Conservation (phyloP, 495 filamentous ascomycete species). For the Penicillium manginii region DNA sequence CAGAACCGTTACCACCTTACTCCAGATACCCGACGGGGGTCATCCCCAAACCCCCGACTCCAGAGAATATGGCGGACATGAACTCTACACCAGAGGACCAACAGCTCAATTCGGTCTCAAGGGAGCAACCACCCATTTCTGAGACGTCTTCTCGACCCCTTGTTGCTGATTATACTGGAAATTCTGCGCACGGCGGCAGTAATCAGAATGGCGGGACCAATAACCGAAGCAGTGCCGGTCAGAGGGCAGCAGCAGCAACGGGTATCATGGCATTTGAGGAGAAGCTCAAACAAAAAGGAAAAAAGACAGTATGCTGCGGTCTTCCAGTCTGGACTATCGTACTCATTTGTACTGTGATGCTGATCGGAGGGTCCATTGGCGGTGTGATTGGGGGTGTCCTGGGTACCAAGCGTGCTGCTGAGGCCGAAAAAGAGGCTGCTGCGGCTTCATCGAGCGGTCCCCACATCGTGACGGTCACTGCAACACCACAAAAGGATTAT, state of each 20-base stretch:
- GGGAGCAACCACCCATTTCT: slow-evolving; percentile 39
- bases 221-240: slow-evolving; percentile 6
- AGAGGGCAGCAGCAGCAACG: slow-evolving; percentile 20
- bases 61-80: slow-evolving; percentile 31
- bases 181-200: slow-evolving; percentile 12
- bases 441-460: slow-evolving; percentile 23
- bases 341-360: slow-evolving; percentile 56
- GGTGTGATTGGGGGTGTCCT: slow-evolving; percentile 64
- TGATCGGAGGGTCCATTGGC: slow-evolving; percentile 58
- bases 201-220: slow-evolving; percentile 7
- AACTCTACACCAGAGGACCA: slow-evolving; percentile 27
- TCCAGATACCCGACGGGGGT: slow-evolving; percentile 72
- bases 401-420: slow-evolving; percentile 45
- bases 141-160: slow-evolving; percentile 50
- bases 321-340: slow-evolving; percentile 71
- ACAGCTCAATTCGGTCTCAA: slow-evolving; percentile 21
- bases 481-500: slow-evolving; percentile 65
- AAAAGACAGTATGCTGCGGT: slow-evolving; percentile 62
- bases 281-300: slow-evolving; percentile 60
- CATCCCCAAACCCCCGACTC: slow-evolving; percentile 39
- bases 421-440: slow-evolving; percentile 22
- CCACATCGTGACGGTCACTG: slow-evolving; percentile 53
- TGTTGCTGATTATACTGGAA: slow-evolving; percentile 21
- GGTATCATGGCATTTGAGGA: slow-evolving; percentile 54
- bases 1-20: slow-evolving; percentile 89